A percentile compares a stretch with the other conserved stretches of the same genome.
Evolutionary conservation across 1,284 basidiomycete species (phyloP).

Genomic region (Ustilago vetiveriae): DNA sequence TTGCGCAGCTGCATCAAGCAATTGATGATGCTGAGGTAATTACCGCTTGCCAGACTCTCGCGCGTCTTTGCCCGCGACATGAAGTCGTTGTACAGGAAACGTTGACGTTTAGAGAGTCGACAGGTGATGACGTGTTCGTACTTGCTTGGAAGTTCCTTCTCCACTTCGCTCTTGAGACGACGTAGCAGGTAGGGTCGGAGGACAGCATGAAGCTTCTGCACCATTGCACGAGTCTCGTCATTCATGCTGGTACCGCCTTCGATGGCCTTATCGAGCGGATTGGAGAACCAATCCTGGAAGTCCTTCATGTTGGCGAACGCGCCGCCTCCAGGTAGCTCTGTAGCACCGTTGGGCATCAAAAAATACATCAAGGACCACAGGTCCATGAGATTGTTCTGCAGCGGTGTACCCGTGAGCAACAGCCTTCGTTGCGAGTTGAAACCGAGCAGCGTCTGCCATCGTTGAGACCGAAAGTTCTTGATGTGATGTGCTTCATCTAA

Average conservation of each 20-base stretch:
- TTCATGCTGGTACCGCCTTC: conserved; percentile 83
- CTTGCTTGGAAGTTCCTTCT: conserved; percentile 93
- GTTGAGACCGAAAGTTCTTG: conserved; percentile 95
- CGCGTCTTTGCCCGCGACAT: conserved; percentile 90
- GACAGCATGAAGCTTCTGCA: conserved; percentile 89
- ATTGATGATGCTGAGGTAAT: conserved; percentile 84
- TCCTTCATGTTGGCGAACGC: conserved; percentile 93
- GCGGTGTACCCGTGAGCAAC: conserved; percentile 88
- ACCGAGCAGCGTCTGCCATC: conserved; percentile 94
- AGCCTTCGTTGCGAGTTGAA: conserved; percentile 89
- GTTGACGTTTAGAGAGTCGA: conserved; percentile 90
- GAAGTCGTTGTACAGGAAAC: conserved; percentile 97
- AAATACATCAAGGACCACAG: conserved; percentile 95
- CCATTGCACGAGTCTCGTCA: conserved; percentile 85
- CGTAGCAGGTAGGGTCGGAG: conserved; percentile 93
- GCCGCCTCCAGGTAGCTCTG: conserved; percentile 68
- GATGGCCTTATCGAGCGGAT: conserved; percentile 85
- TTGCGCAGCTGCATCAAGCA: conserved; percentile 89
- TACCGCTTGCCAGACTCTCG: conserved; percentile 85
- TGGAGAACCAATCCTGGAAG: conserved; percentile 96
- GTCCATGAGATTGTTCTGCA: conserved; percentile 96
- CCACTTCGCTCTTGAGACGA: conserved; percentile 92
- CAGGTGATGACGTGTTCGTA: conserved; percentile 93
- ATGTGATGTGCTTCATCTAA: conserved; percentile 98
- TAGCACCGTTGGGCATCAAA: conserved; percentile 81